A percentile compares a stretch with the other conserved stretches of the same genome.
Conservation (phyloP, 2,329 filamentous ascomycete species). For the Lecanoromycetidae sp. region DNA sequence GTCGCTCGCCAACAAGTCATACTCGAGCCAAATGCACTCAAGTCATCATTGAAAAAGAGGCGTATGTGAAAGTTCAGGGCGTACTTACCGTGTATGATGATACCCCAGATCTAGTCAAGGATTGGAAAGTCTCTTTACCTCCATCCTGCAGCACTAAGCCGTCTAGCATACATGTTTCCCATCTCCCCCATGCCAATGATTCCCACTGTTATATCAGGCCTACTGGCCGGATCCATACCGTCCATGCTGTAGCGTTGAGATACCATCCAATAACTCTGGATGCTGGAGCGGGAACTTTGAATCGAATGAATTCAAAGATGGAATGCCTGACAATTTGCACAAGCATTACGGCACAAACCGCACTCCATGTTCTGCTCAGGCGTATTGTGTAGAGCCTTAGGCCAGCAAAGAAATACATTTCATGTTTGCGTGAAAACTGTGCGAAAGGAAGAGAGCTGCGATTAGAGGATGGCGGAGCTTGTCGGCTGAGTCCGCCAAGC, state of each 20-base stretch:
- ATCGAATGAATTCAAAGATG: not conserved
- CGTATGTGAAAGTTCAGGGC: constrained; percentile 8
- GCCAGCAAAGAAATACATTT: not conserved
- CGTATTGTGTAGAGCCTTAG: not conserved
- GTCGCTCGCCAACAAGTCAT: constrained; percentile 54
- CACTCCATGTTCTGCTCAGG: not conserved
- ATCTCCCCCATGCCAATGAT: constrained; percentile 99
- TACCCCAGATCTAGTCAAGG: not conserved
- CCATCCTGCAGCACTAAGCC: constrained; percentile 85
- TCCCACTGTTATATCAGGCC: constrained; percentile 69
- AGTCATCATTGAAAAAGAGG: constrained; percentile 77
- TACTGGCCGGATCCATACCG: constrained; percentile 46
- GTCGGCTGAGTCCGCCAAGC: too few species aligned
- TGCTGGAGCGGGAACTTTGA: not conserved
- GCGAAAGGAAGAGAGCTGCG: not conserved
- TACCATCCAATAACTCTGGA: not conserved
- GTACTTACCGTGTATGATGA: constrained; percentile 7
- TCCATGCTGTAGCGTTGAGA: not conserved
- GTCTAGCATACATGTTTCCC: constrained; percentile 95
- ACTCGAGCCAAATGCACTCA: constrained; percentile 99
- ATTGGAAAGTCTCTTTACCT: constrained; percentile 54
- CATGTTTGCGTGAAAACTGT: not conserved
- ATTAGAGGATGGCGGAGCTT: not conserved
- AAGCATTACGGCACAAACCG: not conserved
- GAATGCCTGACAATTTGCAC: not conserved